Conservation (phyloP, 2,329 filamentous ascomycete species). For the Verticillium nonalfalfae region DNA sequence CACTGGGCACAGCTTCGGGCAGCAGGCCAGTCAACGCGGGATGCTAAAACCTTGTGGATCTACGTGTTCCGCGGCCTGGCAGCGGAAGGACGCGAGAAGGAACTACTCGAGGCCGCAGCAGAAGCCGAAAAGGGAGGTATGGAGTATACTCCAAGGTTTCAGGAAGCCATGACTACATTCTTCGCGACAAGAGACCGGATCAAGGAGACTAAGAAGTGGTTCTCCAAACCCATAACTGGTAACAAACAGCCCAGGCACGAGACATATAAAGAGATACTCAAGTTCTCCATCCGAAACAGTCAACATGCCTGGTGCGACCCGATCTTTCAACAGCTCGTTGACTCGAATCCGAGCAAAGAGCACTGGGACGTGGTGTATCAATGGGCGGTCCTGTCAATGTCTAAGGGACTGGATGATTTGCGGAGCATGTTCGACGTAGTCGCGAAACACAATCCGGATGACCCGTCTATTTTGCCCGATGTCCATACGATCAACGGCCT, state of each 20-base stretch:
- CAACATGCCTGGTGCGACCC: conserved; percentile 56
- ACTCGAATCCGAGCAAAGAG: conserved; percentile 39
- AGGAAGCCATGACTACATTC: conserved; percentile 53
- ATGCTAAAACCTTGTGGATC: conserved; percentile 33
- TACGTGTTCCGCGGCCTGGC: conserved; percentile 56
- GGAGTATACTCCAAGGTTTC: conserved; percentile 36
- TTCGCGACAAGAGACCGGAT: conserved; percentile 54
- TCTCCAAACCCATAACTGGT: conserved; percentile 44
- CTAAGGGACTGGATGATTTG: conserved; percentile 66
- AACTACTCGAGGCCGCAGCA: conserved; percentile 49
- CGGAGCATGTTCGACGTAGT: conserved; percentile 67
- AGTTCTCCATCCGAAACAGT: conserved; percentile 53
- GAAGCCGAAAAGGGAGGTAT: conserved; percentile 42
- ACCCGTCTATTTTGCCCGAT: conserved; percentile 49
- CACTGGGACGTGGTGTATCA: conserved; percentile 69
- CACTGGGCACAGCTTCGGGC: conserved; percentile 19
- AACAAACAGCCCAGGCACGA: conserved; percentile 31
- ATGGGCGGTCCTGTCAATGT: conserved; percentile 65
- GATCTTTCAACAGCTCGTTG: conserved; percentile 48
- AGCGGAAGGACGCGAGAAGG: conserved; percentile 48
- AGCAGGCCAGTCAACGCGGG: conserved; percentile 4
- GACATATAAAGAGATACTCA: conserved; percentile 49
- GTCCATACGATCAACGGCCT: conserved; percentile 71
- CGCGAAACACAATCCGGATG: conserved; percentile 38
- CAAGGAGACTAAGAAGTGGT: conserved; percentile 62